Evolutionary conservation across 176 grass and related monocot genomes (phyloP), one percentile per base, ranked within the genome.

Genomic region (Dactylis glomerata): DNA sequence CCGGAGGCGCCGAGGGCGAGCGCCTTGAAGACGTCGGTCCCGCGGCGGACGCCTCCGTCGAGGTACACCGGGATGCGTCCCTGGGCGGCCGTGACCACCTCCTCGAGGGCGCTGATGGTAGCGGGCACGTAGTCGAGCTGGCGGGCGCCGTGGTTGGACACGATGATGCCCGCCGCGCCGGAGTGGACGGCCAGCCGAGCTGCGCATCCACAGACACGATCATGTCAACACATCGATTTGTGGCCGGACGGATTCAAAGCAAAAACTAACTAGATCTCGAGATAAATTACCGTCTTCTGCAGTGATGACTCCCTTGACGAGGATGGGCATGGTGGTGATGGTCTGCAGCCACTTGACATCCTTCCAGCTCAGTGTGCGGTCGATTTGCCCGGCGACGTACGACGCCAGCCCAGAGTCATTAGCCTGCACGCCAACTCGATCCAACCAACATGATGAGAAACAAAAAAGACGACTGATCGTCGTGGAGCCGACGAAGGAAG

Each of bases 321-420:
- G 63, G 68, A 97, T 97, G 59, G 94, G 94, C 94, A 97, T 73
- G 26, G 94, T 81, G 8, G 94, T 97, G 72, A 97, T 97, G 30
- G 85, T 97, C 87, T 94, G 94, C 88, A 97, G 80, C 94, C 94
- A 97, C 89, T 97, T 97, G 6, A 97, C 92, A 38, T 97, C 94
- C 92, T 97, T 97, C 92, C 94, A 97, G 82, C 92, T 94, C 49
- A 97, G 84, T 16, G 94, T 84, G 71, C 92, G 89, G 62, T 97
- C 94, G 32, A 97, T 90, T 75, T 97, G 94, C 15, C 92, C 92
- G 30, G 94, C 89, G 3, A 97, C 94, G 68, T 97, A 97, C 5
- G 92, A 94, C 49, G 94, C 94, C 22, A 97, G 82, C 23, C 92
- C 92, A 38, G 94, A 97, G 24, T 97, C 94, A 56, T 90, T 88